Base-by-base conservation (phyloP, 805 yeast species). In the Peterozyma toletana region DNA sequence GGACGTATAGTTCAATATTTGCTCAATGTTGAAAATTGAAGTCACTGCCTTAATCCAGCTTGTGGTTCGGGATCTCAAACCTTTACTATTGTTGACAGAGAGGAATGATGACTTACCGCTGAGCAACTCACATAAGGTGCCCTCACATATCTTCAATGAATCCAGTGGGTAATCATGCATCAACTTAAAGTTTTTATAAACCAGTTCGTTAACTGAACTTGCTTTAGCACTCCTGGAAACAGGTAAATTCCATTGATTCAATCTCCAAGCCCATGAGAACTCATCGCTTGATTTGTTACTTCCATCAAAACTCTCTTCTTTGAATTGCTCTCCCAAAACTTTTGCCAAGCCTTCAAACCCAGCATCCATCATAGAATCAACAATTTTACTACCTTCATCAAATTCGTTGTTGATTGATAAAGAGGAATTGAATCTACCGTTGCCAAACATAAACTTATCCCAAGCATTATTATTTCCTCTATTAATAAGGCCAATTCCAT, bases 191-290 rank as follows among this genome's bases (percentile, higher is more conserved):
- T 77, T 56, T 3, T 67, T 64, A 54, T 83, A 87, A 2, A 81
- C 59, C 2, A 68, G 62, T 37, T 72, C 73, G 38, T 75, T 68
- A 35, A 68, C 74, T 1, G 66, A 58, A 6, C 13, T 13, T 13
- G 41, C 14, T 0, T 43, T 41, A 0, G 72, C 56, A 0, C 46
- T 50, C 2, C 54, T 56, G 1, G 80, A 69, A 0, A 56, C 48
- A 0, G 95, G 86, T 1, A 85, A 48, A 43, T 83, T 83, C 97
- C 97, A 90, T 40, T 77, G 75, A 37, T 73, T 75, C 35, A 90
- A 60, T 54, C 84, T 84, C 88, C 96, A 83, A 1, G 80, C 75
- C 77, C 88, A 80, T 46, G 75, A 78, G 55, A 72, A 84, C 11
- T 37, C 33, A n/a, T 43, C 35, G 3, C 36, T 38, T 10, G 15